Evolutionary conservation across 805 yeast species (phyloP).

Genomic region (Nakazawaea anatomiae): DNA sequence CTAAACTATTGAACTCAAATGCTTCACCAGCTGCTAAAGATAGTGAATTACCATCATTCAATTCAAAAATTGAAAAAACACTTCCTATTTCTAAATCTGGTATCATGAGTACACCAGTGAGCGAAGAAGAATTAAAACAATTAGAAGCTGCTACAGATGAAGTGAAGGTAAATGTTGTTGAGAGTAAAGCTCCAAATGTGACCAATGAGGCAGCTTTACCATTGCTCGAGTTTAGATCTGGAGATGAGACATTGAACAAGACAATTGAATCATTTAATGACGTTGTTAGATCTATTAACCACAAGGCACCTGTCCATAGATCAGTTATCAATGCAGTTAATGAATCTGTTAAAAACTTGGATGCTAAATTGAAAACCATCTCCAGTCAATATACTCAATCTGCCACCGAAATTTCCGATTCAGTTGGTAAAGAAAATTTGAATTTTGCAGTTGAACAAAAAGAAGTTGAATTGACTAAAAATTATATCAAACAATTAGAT

Average conservation of each 20-base stretch:
- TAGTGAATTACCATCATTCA: slow-evolving; percentile 20
- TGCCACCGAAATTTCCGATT: slow-evolving; percentile 16
- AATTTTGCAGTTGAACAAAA: slow-evolving; percentile 26
- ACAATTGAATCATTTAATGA: slow-evolving; percentile 29
- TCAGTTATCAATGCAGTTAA: slow-evolving; percentile 18
- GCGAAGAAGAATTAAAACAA: slow-evolving; percentile 15
- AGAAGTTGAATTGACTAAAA: slow-evolving; percentile 52
- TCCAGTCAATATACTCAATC: slow-evolving; percentile 14
- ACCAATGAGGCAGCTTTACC: slow-evolving; percentile 21
- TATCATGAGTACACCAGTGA: slow-evolving; percentile 27
- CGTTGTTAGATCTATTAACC: slow-evolving; percentile 24
- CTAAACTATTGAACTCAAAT: slow-evolving; percentile 12
- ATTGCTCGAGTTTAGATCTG: slow-evolving; percentile 22
- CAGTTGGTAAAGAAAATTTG: slow-evolving; percentile 24
- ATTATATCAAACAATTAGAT: slow-evolving; percentile 56
- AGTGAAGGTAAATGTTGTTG: slow-evolving; percentile 3
- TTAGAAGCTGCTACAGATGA: neutral
- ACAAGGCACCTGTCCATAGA: slow-evolving; percentile 15
- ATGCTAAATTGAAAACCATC: slow-evolving; percentile 15
- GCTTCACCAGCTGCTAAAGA: slow-evolving; percentile 15
- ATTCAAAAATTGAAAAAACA: slow-evolving; percentile 32
- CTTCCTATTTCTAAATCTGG: slow-evolving; percentile 34
- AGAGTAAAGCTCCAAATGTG: slow-evolving; percentile 12
- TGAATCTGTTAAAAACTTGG: slow-evolving; percentile 15
- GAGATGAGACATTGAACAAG: slow-evolving; percentile 25